Percentiles rank a stretch among this genome's conserved stretches.
Conservation (phyloP, 139 green algal species). For the Haematococcus lacustris region DNA sequence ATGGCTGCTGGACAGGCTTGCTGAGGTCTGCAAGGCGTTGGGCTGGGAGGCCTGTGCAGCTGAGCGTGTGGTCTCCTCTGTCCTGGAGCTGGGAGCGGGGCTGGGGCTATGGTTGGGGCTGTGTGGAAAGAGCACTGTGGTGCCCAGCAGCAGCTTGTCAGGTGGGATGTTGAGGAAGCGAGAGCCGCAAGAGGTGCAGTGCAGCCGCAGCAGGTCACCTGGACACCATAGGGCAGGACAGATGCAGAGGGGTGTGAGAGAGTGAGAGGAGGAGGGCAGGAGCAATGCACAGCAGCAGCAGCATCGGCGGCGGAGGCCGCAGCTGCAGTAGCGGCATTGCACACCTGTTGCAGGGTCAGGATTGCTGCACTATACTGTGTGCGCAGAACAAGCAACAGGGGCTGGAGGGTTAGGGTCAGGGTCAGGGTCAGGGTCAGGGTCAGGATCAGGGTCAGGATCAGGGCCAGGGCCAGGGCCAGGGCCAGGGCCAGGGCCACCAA, state of each 20-base stretch:
- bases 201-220: constrained; percentile 15
- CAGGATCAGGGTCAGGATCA: too few species aligned
- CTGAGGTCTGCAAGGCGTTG: too few species aligned
- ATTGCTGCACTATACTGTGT: too few species aligned
- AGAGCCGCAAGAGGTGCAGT: constrained; percentile 29
- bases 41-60: too few species aligned
- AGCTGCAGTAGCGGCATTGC: too few species aligned
- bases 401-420: too few species aligned
- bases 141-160: constrained; percentile 45
- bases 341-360: not conserved
- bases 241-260: not conserved
- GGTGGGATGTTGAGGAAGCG: constrained; percentile 45
- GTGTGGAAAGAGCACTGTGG: constrained; percentile 5
- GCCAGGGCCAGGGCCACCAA: not conserved
- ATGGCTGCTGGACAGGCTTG: too few species aligned
- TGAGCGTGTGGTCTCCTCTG: too few species aligned
- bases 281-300: not conserved
- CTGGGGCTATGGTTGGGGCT: not conserved
- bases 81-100: too few species aligned
- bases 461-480: too few species aligned
- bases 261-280: not conserved
- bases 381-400: not conserved
- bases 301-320: too few species aligned
- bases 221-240: not conserved
- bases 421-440: too few species aligned